Evolutionary conservation across 495 filamentous ascomycete genomes (phyloP), one percentile per base, ranked within the genome.

Genomic region (Gamarada debralockiae): DNA sequence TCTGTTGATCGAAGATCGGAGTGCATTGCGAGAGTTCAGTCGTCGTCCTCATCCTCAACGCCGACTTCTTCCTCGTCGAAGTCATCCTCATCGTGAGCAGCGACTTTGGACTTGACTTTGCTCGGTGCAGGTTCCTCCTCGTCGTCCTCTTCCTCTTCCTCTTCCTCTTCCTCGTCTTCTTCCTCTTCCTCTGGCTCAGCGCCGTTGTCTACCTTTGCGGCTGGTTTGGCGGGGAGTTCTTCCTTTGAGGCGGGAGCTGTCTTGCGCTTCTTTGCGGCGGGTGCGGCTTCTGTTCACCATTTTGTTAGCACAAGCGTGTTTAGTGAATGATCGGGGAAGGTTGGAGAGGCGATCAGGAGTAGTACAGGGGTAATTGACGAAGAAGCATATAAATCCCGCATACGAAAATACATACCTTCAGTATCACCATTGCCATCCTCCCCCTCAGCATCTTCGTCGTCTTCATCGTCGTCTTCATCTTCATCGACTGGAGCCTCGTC

Each of bases 61-160:
- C 48, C 55, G 1, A 13, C 55, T 24, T 38, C 54, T 48, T 49
- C 55, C 12, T 47, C 49, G 12, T 47, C 47, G 9, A 51, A 37
- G 6, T 56, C 57, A 2, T 48, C 48, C 18, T 52, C 42, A 25
- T 36, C 27, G 3, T 20, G 37, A n/a, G 24, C 29, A n/a, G 24
- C 29, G 9, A 18, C 52, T 25, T 57, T 44, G 29, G 21, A 24
- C 21, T 44, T 34, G 3, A 39, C 33, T 17, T 62, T 57, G 1
- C 50, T 51, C 46, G 58, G 59, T n/a, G 45, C 55, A 8, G 55
- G 41, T 18, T 44, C 60, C 5, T 55, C 62, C 12, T 38, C 53
- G 3, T 51, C 47, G 14, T 47, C 52, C 10, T 60, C 51, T n/a
- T 57, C 58, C 14, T 59, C 61, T n/a, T 50, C 58, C 41, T 59